Percentiles rank a stretch among this genome's conserved stretches.
phyloP scores from a whole-genome alignment of 208 protist species.

The Kentomonas sorsogonicus region DNA sequence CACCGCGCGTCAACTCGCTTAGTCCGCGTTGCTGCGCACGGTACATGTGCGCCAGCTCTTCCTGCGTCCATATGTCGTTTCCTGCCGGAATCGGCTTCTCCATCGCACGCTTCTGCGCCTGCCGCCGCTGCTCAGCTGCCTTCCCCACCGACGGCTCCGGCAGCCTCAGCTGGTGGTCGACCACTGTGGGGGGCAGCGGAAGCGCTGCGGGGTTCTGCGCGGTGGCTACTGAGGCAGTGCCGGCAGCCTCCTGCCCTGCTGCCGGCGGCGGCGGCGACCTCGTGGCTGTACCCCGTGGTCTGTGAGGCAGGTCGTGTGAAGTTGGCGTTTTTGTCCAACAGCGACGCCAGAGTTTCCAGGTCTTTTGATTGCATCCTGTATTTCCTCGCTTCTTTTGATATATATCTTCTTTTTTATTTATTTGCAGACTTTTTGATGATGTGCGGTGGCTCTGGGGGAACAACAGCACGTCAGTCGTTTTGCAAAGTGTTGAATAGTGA shows the following conservation, averaged over 20 bases:
- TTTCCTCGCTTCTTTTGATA: too few relatives aligned
- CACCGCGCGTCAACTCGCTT: too few relatives aligned
- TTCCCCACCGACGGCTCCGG: conserved; percentile 62
- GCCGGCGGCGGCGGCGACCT: conserved; percentile 13
- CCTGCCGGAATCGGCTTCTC: conserved; percentile 23
- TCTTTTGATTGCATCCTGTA: conserved; percentile 52
- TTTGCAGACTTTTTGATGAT: too few relatives aligned
- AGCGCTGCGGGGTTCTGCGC: conserved; percentile 31
- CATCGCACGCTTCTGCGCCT: not conserved
- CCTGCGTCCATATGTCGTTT: conserved; percentile 81
- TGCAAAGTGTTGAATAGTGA: not conserved
- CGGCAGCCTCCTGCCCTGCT: not conserved
- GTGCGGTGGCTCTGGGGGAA: too few relatives aligned
- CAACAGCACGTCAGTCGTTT: not conserved
- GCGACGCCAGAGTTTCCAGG: conserved; percentile 45
- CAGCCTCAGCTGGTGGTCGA: conserved; percentile 70
- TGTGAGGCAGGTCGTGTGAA: conserved; percentile 68
- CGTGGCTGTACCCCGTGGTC: conserved; percentile 61
- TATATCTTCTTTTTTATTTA: too few relatives aligned
- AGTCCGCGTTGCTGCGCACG: not conserved
- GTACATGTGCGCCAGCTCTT: conserved; percentile 46
- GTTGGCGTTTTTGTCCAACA: conserved; percentile 67
- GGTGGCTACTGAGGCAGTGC: not conserved
- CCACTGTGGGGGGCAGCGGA: conserved; percentile 66
- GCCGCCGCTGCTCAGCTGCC: conserved; percentile 25